phyloP scores from a whole-genome alignment of 2,329 filamentous ascomycete genomes.

The Exutisphaerella laricina region DNA sequence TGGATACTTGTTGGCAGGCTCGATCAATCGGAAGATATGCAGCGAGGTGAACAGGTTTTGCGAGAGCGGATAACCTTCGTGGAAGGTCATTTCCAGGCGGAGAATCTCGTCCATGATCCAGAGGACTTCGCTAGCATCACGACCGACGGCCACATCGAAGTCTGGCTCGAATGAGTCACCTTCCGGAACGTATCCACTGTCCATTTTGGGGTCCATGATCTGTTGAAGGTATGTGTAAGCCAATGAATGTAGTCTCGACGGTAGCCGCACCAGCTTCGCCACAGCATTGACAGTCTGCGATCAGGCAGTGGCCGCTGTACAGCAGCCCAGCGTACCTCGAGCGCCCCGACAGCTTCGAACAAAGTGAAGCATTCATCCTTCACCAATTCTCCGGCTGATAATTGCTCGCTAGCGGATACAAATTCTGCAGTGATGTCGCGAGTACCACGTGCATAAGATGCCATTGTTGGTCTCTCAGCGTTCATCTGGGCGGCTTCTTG shows the following conservation, averaged over 20 bases:
- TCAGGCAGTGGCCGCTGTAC: too few relatives aligned
- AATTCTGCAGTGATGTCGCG: slow-evolving; percentile 36
- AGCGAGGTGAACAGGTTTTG: slow-evolving; percentile 92
- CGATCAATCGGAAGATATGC: slow-evolving; percentile 78
- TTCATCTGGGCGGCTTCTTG: slow-evolving; percentile 23
- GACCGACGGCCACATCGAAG: slow-evolving; percentile 23
- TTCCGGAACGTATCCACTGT: slow-evolving; percentile 76
- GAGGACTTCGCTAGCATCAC: slow-evolving; percentile 58
- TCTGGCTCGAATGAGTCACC: slow-evolving; percentile 78
- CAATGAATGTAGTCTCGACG: too few relatives aligned
- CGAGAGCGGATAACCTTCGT: slow-evolving; percentile 88
- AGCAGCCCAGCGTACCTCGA: slow-evolving; percentile 65
- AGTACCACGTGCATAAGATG: slow-evolving; percentile 9
- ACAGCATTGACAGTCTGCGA: too few relatives aligned
- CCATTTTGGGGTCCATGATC: slow-evolving; percentile 99
- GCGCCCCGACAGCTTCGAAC: slow-evolving; percentile 85
- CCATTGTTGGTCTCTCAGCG: not conserved
- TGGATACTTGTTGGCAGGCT: slow-evolving; percentile 47
- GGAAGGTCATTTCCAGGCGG: slow-evolving; percentile 95
- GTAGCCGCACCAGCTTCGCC: too few relatives aligned
- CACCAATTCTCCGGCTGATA: slow-evolving; percentile 74
- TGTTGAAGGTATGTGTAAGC: too few relatives aligned
- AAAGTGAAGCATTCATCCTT: slow-evolving; percentile 94
- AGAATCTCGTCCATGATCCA: slow-evolving; percentile 93
- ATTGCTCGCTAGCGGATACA: slow-evolving; percentile 35